Evolutionary conservation across 2,329 filamentous ascomycete genomes (phyloP), one percentile per base, ranked within the genome.

Genomic region (Elsinoe necatrix): DNA sequence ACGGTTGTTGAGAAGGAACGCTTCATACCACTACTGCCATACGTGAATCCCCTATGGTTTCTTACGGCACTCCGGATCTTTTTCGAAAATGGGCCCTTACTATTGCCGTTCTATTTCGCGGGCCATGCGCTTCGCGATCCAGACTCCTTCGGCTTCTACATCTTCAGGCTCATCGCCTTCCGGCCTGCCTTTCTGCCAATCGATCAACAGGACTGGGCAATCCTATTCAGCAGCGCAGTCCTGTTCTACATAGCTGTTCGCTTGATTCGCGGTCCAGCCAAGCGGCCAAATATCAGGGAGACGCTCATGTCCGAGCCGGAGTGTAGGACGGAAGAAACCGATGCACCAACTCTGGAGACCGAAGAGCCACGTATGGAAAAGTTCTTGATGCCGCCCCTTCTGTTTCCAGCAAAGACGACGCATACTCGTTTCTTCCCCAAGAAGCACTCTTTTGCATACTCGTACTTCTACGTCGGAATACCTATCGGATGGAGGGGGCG

Each of bases 381-480:
- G 54, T 63, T 66, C 27, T 59, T 68, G 6, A 59, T 70, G 9
- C 68, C 69, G 54, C 77, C 80, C 2, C 69, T 82, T 57, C 70
- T 90, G 11, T 80, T 89, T 41, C 84, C 85, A 6, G 82, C 82
- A 63, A 75, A 72, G 43, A 87, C 83, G 12, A 82, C 77, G 1
- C 86, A 90, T 66, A 73, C 78, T 3, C 76, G 86, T 16, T 66
- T 85, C n/a, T 83, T 85, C 57, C 86, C 86, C 0, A 77, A 81
- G 64, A 80, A 78, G 58, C 83, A 89, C 65, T 77, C 77, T 0
- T 90, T 91, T 64, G 74, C 74, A 0, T 88, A 89, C 65, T 83
- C 84, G 0, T 89, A 89, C 66, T 77, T 90, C 1, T 75, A 84
- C 45, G 81, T 83, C 23, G 85, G 86, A 0, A 75, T 87, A 39